Evolutionary conservation across 2,329 filamentous ascomycete species (phyloP), one percentile per base, ranked within the genome.

Genomic region (Colletotrichum sansevieriae): DNA sequence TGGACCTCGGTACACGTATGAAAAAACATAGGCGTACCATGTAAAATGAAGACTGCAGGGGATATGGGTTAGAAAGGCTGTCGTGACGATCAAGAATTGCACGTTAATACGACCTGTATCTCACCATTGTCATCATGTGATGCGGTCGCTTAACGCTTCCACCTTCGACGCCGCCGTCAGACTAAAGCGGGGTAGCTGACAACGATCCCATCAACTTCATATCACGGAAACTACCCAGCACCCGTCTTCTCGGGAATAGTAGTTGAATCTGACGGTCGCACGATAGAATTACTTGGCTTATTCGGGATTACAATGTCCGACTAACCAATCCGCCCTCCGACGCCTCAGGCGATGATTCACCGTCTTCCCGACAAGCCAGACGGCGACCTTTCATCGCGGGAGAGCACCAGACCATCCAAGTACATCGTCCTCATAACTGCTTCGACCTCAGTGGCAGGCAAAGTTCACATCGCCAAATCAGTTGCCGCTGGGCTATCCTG

Each of bases 401-500:
- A n/a, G 10, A 41, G 22, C 4, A 57, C 33, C 3, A 70, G 65
- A 51, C 74, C 74, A 2, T 71, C 55, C 4, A 76, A 76, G 63
- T 73, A 75, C 44, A 73, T 77, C 25, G 63, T 77, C 52, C 72
- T 76, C 47, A 72, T 77, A 69, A 65, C 70, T 11, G 76, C 68
- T 20, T 72, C 75, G 39, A 76, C 73, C 13, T 51, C 64, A 22
- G 73, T 74, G 9, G 72, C 75, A 1, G 76, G 76, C 3, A 78
- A 77, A 46, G 70, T 75, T 6, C 74, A 76, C 33, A 76, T 77
- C 39, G 72, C 75, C 22, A 71, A 63, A 25, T 73, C 74, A 1
- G 72, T 77, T 2, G 72, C 76, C n/a, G 41, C 61, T 4, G 65
- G 73, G 4, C 71, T 77, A 2, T 71, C 72, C 8, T 76, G 75